Conservation (phyloP, 768 basidiomycete genomes). For the Mycena floridula region DNA sequence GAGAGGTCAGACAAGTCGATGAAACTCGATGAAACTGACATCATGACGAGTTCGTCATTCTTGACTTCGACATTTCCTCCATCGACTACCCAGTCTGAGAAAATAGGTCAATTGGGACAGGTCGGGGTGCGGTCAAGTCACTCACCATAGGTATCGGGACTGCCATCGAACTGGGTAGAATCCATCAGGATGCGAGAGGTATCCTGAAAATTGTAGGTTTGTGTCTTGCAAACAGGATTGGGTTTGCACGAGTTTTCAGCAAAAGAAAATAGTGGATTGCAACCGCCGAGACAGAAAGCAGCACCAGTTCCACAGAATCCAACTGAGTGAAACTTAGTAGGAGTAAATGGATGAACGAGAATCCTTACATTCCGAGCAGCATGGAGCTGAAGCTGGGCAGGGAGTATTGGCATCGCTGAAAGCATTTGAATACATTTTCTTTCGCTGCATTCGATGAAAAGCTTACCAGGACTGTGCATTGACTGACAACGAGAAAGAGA, state of each 20-base stretch:
- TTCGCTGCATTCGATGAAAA: too few relatives aligned
- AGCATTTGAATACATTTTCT: too few relatives aligned
- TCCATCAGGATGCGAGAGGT: conserved; percentile 64
- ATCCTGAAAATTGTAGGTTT: conserved; percentile 45
- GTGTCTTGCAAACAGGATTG: conserved; percentile 59
- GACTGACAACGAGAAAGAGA: too few relatives aligned
- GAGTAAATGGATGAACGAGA: not conserved
- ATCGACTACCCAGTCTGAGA: conserved; percentile 75
- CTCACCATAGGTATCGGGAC: conserved; percentile 61
- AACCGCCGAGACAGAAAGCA: conserved; percentile 75
- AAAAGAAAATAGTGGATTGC: conserved; percentile 70
- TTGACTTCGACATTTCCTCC: conserved; percentile 44
- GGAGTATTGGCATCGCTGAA: conserved; percentile 36
- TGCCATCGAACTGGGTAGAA: conserved; percentile 63
- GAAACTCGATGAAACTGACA: conserved; percentile 55
- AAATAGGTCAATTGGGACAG: not conserved
- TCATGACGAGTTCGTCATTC: conserved; percentile 49
- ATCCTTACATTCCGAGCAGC: conserved; percentile 40
- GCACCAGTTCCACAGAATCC: conserved; percentile 50
- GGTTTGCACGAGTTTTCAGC: conserved; percentile 62
- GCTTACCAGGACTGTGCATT: too few relatives aligned
- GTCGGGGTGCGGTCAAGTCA: conserved; percentile 3
- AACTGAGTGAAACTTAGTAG: conserved; percentile 19
- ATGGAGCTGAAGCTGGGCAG: conserved; percentile 40
- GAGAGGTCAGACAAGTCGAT: not conserved